Base-by-base conservation (phyloP, 1,284 basidiomycete genomes). In the Wolfiporia cocos region DNA sequence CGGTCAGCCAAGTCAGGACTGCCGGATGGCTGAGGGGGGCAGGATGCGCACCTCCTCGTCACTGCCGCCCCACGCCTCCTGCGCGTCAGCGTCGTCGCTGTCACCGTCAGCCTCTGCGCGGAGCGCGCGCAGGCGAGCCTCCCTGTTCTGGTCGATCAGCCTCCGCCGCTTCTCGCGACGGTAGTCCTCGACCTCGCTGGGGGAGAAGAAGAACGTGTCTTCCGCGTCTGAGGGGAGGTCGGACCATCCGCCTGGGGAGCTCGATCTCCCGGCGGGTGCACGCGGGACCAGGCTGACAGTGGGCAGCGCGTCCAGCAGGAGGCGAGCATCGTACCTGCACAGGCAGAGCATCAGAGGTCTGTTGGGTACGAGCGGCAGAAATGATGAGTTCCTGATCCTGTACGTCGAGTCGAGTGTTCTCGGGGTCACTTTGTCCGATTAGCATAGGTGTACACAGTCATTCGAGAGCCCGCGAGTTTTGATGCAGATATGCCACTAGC, bases 211-310 rank as follows among this genome's bases (percentile, higher is more conserved):
- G 61, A 89, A 92, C 0, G 74, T 81, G 49, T 92, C 87, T 64
- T 92, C 89, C 1, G 74, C 59, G 54, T 92, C 90, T 0, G 88
- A 91, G 3, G 89, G 81, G 0, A 92, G 70, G 55, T 88, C 83
- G 0, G 83, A 83, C 82, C 86, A 91, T 22, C 84, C 86, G 2
- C 70, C 66, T 5, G 81, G 76, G 0, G 79, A 80, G 44, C 47
- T 52, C 1, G 58, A 53, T 9, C 48, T 41, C 15, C 39, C 26
- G 3, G 45, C 14, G 5, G 43, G 29, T 14, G 44, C n/a, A 17
- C n/a, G 36, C 38, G 29, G 30, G 49, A 18, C 28, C 12, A 46
- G 47, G 26, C 6, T 44, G 17, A 19, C 20, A 4, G 63, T 28
- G 4, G 70, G 70, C 0, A 73, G 54, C 3, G 70, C 46, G 37